Conservation (phyloP, 2,329 filamentous ascomycete genomes). For the Plenodomus tracheiphilus region DNA sequence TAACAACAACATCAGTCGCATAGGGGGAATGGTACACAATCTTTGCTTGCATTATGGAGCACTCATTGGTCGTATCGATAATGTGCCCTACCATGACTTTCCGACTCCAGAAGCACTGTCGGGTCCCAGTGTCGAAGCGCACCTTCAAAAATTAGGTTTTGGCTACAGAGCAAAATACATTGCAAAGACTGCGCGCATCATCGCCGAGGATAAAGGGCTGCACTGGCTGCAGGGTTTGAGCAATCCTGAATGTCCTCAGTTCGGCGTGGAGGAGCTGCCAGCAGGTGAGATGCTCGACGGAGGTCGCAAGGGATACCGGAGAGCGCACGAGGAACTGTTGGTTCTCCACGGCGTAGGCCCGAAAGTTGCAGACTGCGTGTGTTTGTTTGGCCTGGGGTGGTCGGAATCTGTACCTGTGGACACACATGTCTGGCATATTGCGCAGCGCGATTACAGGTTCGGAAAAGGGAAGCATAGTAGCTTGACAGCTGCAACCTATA, state of each 20-base stretch:
- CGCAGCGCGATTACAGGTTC: conserved; percentile 92
- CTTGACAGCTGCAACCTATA: conserved; percentile 84
- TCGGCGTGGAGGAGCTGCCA: conserved; percentile 50
- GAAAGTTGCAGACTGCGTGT: conserved; percentile 96
- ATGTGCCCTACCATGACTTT: conserved; percentile 82
- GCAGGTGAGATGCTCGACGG: conserved; percentile 55
- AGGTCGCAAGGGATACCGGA: conserved; percentile 68
- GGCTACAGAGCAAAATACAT: conserved; percentile 95
- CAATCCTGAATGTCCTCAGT: conserved; percentile 72
- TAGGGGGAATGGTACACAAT: conserved; percentile 96
- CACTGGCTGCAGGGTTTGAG: conserved; percentile 78
- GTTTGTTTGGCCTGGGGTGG: conserved; percentile 95
- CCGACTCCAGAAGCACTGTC: conserved; percentile 75
- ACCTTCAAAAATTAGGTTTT: conserved; percentile 82
- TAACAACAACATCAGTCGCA: conserved; percentile 96
- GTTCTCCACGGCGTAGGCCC: conserved; percentile 86
- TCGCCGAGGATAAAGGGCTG: conserved; percentile 66
- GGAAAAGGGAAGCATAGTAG: conserved; percentile 81
- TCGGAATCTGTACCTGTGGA: conserved; percentile 93
- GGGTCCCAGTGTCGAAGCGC: conserved; percentile 73
- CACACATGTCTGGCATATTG: conserved; percentile 98
- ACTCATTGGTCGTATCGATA: conserved; percentile 70
- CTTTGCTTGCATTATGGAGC: conserved; percentile 84
- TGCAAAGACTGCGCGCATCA: conserved; percentile 76
- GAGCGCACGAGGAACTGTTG: conserved; percentile 79